These are phyloP conservation scores for Stramenopiles sp. DNA, from an alignment of 352 stramenopile genomes.

Conservation along the genomic window DNA sequence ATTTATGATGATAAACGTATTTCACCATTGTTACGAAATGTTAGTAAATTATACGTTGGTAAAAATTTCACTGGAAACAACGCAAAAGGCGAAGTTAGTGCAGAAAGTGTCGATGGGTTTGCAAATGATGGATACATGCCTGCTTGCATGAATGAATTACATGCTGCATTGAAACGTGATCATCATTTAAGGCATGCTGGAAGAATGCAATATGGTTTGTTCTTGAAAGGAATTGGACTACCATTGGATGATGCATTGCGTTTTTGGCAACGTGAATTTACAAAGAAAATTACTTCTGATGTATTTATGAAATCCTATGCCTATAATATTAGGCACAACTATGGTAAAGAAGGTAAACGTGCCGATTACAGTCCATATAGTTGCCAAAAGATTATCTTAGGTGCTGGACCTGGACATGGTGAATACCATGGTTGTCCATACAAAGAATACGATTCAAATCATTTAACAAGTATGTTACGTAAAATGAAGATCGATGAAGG, in stretches of 20 bases:
- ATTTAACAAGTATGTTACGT: slow-evolving; percentile 63
- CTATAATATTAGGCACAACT: slow-evolving; percentile 97
- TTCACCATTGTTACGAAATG: slow-evolving; percentile 71
- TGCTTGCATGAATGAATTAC: slow-evolving; percentile 87
- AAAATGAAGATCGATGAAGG: slow-evolving; percentile 30
- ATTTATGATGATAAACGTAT: slow-evolving; percentile 75
- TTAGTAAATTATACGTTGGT: slow-evolving; percentile 88
- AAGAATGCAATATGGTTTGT: slow-evolving; percentile 90
- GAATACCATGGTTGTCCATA: slow-evolving; percentile 96
- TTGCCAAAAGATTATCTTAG: slow-evolving; percentile 87
- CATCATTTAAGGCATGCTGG: slow-evolving; percentile 91
- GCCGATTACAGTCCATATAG: slow-evolving; percentile 74
- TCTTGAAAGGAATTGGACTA: slow-evolving; percentile 91
- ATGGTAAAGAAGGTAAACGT: slow-evolving; percentile 96
- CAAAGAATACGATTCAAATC: slow-evolving; percentile 75
- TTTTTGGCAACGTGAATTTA: slow-evolving; percentile 83
- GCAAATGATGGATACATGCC: slow-evolving; percentile 68
- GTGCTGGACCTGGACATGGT: slow-evolving; percentile 62
- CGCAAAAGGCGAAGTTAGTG: slow-evolving; percentile 10
- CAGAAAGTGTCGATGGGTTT: slow-evolving; percentile 65
- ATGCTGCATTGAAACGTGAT: slow-evolving; percentile 73
- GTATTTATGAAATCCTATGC: slow-evolving; percentile 96
- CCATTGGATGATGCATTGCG: slow-evolving; percentile 80
- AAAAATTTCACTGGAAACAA: slow-evolving; percentile 16
- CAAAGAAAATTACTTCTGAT: slow-evolving; percentile 78